Conservation (phyloP, 495 filamentous ascomycete species). For the Cenococcum geophilum region DNA sequence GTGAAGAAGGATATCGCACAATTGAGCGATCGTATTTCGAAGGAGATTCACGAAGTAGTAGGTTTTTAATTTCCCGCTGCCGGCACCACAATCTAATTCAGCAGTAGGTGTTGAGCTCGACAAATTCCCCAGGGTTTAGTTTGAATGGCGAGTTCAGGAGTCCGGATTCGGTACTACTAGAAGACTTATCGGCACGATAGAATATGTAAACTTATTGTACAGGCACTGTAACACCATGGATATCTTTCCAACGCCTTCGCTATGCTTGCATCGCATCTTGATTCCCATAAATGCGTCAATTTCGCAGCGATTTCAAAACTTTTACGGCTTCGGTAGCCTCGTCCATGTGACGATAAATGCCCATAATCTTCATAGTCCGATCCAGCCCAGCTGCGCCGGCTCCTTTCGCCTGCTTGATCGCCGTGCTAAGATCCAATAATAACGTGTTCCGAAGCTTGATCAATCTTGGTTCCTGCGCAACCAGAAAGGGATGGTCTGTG, state of each 20-base stretch:
- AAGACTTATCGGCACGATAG: conserved; percentile 41
- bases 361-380: conserved; percentile 62
- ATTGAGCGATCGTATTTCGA: conserved; percentile 64
- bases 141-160: conserved; percentile 70
- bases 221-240: conserved; percentile 14
- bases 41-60: conserved; percentile 86
- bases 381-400: conserved; percentile 49
- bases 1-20: conserved; percentile 69
- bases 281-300: conserved; percentile 27
- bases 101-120: conserved; percentile 74
- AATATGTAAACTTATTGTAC: conserved; percentile 44
- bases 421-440: conserved; percentile 72
- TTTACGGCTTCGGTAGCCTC: conserved; percentile 61
- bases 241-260: conserved; percentile 32
- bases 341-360: conserved; percentile 69
- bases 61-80: conserved; percentile 24
- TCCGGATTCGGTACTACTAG: conserved; percentile 50
- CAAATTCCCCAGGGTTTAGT: conserved; percentile 76
- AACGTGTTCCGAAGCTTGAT: conserved; percentile 65
- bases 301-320: conserved; percentile 61
- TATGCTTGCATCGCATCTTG: conserved; percentile 21
- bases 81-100: conserved; percentile 7
- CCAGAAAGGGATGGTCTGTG: conserved; percentile 59
- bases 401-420: conserved; percentile 63
- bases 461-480: conserved; percentile 51